Evolutionary conservation across 805 yeast species (phyloP), one percentile per base, ranked within the genome.

Genomic region (Wickerhamomyces rabaulensis): DNA sequence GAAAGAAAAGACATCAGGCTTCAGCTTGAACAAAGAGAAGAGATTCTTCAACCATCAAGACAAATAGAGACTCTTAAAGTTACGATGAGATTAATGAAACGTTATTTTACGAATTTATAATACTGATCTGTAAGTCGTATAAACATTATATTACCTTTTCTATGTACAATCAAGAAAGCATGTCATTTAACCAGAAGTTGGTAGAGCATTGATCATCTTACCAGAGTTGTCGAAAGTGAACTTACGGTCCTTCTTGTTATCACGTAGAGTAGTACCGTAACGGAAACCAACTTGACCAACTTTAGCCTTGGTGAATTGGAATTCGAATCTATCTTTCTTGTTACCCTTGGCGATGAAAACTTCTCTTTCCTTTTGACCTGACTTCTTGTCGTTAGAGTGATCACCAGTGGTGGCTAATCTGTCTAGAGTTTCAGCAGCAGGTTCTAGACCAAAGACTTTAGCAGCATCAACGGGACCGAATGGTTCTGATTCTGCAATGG

Each of bases 381-480:
- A 49, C 17, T 53, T 44, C 37, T 60, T 56, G 15, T 63, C 65
- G 9, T 67, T 65, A 6, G 76, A 70, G 41, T 75, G 79, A 47
- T 76, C 81, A 42, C 80, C 80, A 40, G 76, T 70, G 55, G 79
- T 59, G 12, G 87, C 74, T 52, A 91, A 74, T 63, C 79, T 80
- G 56, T 82, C 79, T 56, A 91, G 74, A 3, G 94, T 86, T 33
- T 74, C 80, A 41, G 80, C 78, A 25, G 98, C 97, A n/a, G 96
- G 95, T 63, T 87, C 91, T 53, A 92, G 74, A 39, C 77, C 90
- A 52, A 88, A 79, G 36, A 85, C 78, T 47, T 80, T 72, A 42
- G 99, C 97, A 13, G 99, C 97, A 62, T 94, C 98, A 6, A 90
- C 76, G 6, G 97, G 96, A 7, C 97, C 97, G 63, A 92, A 91